phyloP scores from a whole-genome alignment of 352 stramenopile species.

The Phytopythium mirpurense region DNA sequence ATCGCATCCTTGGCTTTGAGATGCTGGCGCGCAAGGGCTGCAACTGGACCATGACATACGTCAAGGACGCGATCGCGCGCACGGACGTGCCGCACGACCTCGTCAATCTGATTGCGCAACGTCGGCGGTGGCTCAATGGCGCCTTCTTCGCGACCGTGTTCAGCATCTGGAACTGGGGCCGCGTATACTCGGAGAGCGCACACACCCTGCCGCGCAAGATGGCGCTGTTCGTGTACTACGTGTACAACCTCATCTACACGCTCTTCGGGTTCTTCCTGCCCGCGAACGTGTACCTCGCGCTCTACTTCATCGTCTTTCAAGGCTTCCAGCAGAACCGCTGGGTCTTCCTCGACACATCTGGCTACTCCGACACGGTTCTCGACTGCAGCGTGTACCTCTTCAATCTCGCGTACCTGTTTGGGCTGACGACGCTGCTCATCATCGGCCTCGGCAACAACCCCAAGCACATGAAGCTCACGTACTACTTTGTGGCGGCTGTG shows the following conservation, averaged over 20 bases:
- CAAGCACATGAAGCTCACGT: slow-evolving; percentile 85
- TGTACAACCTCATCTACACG: slow-evolving; percentile 75
- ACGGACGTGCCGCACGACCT: slow-evolving; percentile 83
- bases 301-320: slow-evolving; percentile 87
- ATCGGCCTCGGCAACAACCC: slow-evolving; percentile 84
- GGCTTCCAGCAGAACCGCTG: slow-evolving; percentile 85
- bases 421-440: slow-evolving; percentile 78
- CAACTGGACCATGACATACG: slow-evolving; percentile 87
- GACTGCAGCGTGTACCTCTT: slow-evolving; percentile 70
- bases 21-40: slow-evolving; percentile 76
- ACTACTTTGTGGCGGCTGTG: slow-evolving; percentile 70
- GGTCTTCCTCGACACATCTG: slow-evolving; percentile 75
- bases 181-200: slow-evolving; percentile 78
- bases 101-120: slow-evolving; percentile 78
- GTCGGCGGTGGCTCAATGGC: slow-evolving; percentile 85
- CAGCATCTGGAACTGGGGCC: slow-evolving; percentile 80
- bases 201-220: slow-evolving; percentile 71
- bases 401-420: slow-evolving; percentile 78
- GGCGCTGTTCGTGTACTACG: slow-evolving; percentile 64
- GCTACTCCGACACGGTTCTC: slow-evolving; percentile 46
- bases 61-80: slow-evolving; percentile 75
- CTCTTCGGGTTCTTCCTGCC: slow-evolving; percentile 69
- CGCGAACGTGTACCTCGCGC: slow-evolving; percentile 77
- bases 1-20: slow-evolving; percentile 84
- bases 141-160: slow-evolving; percentile 87